Evolutionary conservation across 2,329 filamentous ascomycete genomes (phyloP), one percentile per base, ranked within the genome.

Genomic region (Aspergillus ochraceoroseus): DNA sequence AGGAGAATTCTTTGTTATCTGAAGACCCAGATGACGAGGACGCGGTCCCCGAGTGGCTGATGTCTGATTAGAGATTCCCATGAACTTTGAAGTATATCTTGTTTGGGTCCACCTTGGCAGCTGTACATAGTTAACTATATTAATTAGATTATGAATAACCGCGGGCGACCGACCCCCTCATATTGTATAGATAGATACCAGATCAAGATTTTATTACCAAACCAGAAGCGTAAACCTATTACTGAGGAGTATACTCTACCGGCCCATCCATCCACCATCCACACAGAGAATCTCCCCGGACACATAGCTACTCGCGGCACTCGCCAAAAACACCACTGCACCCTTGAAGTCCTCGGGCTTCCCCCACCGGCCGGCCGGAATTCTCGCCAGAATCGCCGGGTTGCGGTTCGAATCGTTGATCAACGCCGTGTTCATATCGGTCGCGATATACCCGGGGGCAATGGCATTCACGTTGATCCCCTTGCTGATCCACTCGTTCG

Each of bases 201-300:
- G 20, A 22, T 22, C 9, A n/a, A n/a, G n/a, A n/a, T n/a, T n/a
- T 18, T 11, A 32, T 3, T 11, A 32, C 12, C 6, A 18, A n/a
- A n/a, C n/a, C n/a, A n/a, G n/a, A n/a, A n/a, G n/a, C n/a, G n/a
- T n/a, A n/a, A n/a, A n/a, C n/a, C n/a, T 4, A 18, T 8, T 26
- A 18, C 12, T 25, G 26, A 26, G 4, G n/a, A 7, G 2, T 22
- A 7, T 2, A 17, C 12, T 13, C 25, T 71, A 94, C 71, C 87
- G 73, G 1, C 85, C 87, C 87, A 94, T 94, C 87, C 87, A 95
- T 7, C 88, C 88, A 5, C 88, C 88, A 65, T 95, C 89, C 32
- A 95, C 85, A 17, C 85, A 82, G 52, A 95, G 59, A 4, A 87
- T 72, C 65, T 94, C 85, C 0, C 88, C 88, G 51, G 77, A 87